These are phyloP conservation scores for Rhodotorula paludigena DNA, from an alignment of 768 basidiomycete species.

Conservation along the genomic window DNA sequence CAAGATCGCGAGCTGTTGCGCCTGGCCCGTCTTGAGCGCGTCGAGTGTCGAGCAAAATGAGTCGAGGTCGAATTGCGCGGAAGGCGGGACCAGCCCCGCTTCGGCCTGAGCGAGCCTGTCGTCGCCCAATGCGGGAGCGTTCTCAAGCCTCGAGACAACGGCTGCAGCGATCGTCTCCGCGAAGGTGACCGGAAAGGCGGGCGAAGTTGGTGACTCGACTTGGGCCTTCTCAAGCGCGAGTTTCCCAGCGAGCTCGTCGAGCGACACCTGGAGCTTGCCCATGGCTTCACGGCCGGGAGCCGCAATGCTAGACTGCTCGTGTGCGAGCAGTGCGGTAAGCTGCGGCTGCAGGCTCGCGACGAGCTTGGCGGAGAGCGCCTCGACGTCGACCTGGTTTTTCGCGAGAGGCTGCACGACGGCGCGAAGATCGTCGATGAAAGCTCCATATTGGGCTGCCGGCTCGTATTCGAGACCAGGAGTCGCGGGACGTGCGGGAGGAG, in stretches of 20 bases:
- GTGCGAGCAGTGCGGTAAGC: neutral
- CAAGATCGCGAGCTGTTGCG: neutral
- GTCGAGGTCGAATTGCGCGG: no score
- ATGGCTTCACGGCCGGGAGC: neutral
- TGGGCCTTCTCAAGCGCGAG: slow-evolving; percentile 3
- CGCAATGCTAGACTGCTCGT: no score
- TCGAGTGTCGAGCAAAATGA: neutral
- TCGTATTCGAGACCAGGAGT: neutral
- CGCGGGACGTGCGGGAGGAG: neutral
- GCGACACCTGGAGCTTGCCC: neutral
- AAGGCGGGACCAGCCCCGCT: neutral
- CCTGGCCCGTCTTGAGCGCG: neutral
- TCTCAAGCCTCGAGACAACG: no score
- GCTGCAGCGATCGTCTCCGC: neutral
- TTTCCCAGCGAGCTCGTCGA: neutral
- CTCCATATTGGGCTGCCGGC: neutral
- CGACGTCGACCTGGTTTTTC: neutral
- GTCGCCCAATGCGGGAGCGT: neutral
- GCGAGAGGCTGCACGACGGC: slow-evolving; percentile 7
- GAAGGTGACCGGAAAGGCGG: no score
- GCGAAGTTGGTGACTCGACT: no score
- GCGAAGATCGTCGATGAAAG: slow-evolving; percentile 17
- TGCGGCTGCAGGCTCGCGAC: neutral
- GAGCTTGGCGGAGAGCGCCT: neutral
- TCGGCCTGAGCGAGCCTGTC: neutral